Conservation (phyloP, 23 red algal species). For the Pyropia yezoensis region DNA sequence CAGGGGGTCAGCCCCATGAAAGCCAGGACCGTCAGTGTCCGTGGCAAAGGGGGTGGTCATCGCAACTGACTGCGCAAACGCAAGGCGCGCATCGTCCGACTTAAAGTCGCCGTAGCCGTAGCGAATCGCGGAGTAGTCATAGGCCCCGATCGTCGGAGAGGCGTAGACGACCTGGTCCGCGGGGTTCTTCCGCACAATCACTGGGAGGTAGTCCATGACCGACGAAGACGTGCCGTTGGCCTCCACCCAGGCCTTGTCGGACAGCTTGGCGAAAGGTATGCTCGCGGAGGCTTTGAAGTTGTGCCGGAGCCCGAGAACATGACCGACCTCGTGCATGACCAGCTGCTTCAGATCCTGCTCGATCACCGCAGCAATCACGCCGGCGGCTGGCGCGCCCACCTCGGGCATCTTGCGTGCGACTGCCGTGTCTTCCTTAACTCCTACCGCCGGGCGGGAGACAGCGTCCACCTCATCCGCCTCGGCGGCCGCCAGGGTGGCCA, state of each 20-base stretch:
- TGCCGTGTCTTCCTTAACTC: too few relatives aligned
- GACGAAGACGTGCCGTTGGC: slow-evolving; percentile 3
- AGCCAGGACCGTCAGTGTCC: too few relatives aligned
- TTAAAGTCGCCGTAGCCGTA: slow-evolving; percentile 12
- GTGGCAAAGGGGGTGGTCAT: too few relatives aligned
- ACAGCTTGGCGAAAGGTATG: slow-evolving; percentile 5
- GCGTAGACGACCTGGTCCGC: background rate
- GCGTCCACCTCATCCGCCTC: too few relatives aligned
- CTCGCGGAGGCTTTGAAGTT: slow-evolving; percentile 24
- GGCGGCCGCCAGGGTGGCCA: too few relatives aligned
- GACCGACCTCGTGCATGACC: slow-evolving; percentile 8
- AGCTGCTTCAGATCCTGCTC: background rate
- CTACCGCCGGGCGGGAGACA: too few relatives aligned
- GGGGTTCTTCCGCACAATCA: background rate
- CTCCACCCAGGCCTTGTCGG: slow-evolving; percentile 6
- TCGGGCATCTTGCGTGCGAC: too few relatives aligned
- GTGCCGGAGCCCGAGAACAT: slow-evolving; percentile 19
- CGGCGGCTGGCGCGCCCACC: background rate
- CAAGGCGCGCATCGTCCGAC: too few relatives aligned
- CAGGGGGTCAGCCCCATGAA: too few relatives aligned
- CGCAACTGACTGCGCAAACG: too few relatives aligned
- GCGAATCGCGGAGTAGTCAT: slow-evolving; percentile 14
- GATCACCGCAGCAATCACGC: background rate
- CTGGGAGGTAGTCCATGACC: slow-evolving; percentile 28
- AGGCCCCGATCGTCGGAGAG: slow-evolving; percentile 3